Percentiles rank a stretch among this genome's conserved stretches.
These are phyloP conservation scores for Ogataea paraovalis DNA, from an alignment of 805 yeast species.

Conservation along the genomic window DNA sequence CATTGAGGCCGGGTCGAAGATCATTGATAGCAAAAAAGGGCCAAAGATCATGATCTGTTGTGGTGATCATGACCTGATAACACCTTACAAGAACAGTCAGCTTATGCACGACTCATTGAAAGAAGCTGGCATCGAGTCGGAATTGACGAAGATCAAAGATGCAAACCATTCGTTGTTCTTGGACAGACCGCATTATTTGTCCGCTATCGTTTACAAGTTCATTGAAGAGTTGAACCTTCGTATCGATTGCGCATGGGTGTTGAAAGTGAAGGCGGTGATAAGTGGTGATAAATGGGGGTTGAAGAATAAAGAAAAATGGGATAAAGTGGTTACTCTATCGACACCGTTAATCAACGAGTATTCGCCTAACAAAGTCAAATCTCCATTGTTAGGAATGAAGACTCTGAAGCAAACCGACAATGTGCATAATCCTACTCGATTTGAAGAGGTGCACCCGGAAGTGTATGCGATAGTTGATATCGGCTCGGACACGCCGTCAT, in stretches of 20 bases:
- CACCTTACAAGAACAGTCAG: slow-evolving; percentile 39
- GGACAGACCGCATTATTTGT: slow-evolving; percentile 58
- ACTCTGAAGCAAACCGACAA: slow-evolving; percentile 64
- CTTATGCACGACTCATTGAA: slow-evolving; percentile 29
- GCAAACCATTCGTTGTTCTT: slow-evolving; percentile 67
- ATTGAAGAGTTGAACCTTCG: slow-evolving; percentile 44
- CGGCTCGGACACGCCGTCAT: slow-evolving; percentile 67
- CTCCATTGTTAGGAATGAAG: slow-evolving; percentile 67
- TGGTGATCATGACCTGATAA: slow-evolving; percentile 54
- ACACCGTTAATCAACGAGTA: slow-evolving; percentile 34
- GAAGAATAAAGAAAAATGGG: slow-evolving; percentile 74
- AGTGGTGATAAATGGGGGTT: slow-evolving; percentile 76
- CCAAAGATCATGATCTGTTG: slow-evolving; percentile 51
- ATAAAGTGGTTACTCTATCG: slow-evolving; percentile 48
- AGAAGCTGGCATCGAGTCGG: slow-evolving; percentile 28
- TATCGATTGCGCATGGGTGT: slow-evolving; percentile 68
- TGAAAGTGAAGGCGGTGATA: slow-evolving; percentile 55
- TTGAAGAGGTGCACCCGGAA: slow-evolving; percentile 50
- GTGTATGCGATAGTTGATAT: slow-evolving; percentile 64
- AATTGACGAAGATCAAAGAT: slow-evolving; percentile 36
- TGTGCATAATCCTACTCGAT: slow-evolving; percentile 50
- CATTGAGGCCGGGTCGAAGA: slow-evolving; percentile 33
- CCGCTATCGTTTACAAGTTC: slow-evolving; percentile 60
- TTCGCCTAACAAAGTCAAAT: slow-evolving; percentile 24
- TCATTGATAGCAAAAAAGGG: slow-evolving; percentile 32